Evolutionary conservation across 371 early-diverging fungal genomes (phyloP), one percentile per base, ranked within the genome.

Genomic region (Smittium mucronatum): DNA sequence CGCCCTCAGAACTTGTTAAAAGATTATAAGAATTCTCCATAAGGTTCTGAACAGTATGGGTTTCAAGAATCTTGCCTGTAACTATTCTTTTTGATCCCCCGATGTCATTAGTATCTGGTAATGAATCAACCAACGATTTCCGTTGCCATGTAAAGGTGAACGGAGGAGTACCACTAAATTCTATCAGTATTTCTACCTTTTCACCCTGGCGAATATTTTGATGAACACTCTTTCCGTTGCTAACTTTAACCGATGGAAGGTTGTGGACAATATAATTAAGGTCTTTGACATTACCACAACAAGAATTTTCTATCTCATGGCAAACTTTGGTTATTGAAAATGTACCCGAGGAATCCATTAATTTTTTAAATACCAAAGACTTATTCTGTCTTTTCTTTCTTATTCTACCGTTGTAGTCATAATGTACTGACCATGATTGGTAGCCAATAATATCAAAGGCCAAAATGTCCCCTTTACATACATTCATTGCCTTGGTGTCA

Each of bases 141-240:
- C 79, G 73, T 70, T 78, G 79, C 79, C 79, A 79, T 0, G 79
- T 78, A 69, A 79, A 79, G 0, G 79, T 74, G 34, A 79, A 79
- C 1, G 79, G 79, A 34, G 79, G 79, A 5, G 69, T 69, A 47
- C 79, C 79, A 2, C 61, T 66, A 0, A 79, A 68, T 26, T 75
- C 73, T 59, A 79, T 57, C 1, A 64, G 67, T 35, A 79, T 78
- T 21, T 78, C 69, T 1, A 74, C 79, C 63, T 69, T 60, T n/a
- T 79, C 79, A 26, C 79, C 79, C 28, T 77, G 75, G 11, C 74
- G 28, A 36, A 79, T 75, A 35, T 74, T 76, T 69, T 79, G 79
- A 31, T 73, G 70, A 34, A 78, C 78, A 25, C 77, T 68, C 47
- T 72, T 70, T 11, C 79, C 79, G 36, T 74, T 72, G 34, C 78